Conservation (phyloP, 202 grass and related monocot genomes). For the Hordeum pubiflorum region DNA sequence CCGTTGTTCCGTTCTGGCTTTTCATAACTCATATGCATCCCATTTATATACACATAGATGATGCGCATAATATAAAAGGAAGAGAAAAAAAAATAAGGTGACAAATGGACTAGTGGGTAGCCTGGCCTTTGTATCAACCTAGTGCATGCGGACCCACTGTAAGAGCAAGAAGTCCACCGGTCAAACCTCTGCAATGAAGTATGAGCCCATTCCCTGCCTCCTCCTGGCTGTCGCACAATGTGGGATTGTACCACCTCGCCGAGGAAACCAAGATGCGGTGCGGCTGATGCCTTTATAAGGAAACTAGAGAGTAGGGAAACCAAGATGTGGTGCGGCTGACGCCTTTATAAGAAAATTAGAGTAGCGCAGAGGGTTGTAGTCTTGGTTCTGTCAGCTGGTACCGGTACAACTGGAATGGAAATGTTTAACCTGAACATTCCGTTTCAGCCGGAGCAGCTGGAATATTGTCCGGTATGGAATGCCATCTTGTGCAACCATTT, state of each 20-base stretch:
- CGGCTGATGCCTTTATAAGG: not conserved
- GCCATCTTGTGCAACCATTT: not conserved
- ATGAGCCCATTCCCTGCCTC: not conserved
- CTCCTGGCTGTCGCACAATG: not conserved
- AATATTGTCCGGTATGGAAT: not conserved
- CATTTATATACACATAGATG: not conserved
- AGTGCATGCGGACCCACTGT: not conserved
- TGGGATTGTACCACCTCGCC: not conserved
- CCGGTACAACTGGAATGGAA: not conserved
- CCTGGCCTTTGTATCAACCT: not conserved
- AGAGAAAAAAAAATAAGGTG: not conserved
- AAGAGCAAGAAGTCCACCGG: not conserved
- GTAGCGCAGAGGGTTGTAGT: not conserved
- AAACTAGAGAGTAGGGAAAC: no score
- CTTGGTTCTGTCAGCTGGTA: not conserved
- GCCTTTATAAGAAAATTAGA: not conserved
- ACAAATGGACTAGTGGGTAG: not conserved
- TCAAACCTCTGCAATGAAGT: not conserved
- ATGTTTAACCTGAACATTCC: not conserved
- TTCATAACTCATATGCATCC: not conserved
- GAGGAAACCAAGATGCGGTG: not conserved
- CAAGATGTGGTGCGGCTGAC: no score
- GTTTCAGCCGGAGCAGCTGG: not conserved
- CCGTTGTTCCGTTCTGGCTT: not conserved
- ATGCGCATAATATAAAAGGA: not conserved